Evolutionary conservation across 768 basidiomycete genomes (phyloP).

Genomic region (Mycena indigotica): DNA sequence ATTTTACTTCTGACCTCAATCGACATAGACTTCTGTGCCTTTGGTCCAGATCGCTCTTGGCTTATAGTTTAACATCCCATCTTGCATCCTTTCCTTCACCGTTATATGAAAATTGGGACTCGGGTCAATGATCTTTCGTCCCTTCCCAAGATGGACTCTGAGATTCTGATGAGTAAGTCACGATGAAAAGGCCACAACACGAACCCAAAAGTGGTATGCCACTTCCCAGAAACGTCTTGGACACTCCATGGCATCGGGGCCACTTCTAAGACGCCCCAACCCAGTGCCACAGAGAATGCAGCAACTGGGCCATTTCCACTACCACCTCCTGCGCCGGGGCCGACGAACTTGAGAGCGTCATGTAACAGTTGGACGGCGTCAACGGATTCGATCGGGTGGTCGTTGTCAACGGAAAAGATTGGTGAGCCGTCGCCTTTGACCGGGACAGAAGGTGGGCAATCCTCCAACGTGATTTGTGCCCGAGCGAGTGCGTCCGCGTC

Average conservation of each 20-base stretch:
- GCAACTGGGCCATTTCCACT: conserved; percentile 35
- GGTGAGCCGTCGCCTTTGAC: neutral
- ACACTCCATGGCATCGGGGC: conserved; percentile 54
- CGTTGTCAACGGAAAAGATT: conserved; percentile 7
- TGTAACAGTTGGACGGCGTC: conserved; percentile 55
- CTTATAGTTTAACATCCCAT: conserved; percentile 50
- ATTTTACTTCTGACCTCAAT: too few species aligned
- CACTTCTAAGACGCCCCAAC: conserved; percentile 78
- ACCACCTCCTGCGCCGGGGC: neutral
- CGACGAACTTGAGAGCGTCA: conserved; percentile 35
- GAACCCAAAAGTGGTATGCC: conserved; percentile 59
- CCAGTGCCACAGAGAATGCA: conserved; percentile 25
- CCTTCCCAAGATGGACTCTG: conserved; percentile 60
- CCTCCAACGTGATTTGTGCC: conserved; percentile 37
- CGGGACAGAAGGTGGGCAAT: neutral
- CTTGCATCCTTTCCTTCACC: conserved; percentile 60
- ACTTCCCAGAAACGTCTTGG: conserved; percentile 57
- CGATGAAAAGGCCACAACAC: conserved; percentile 26
- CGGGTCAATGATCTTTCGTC: conserved; percentile 48
- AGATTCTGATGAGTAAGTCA: neutral
- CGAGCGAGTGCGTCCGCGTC: conserved; percentile 49
- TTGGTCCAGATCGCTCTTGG: conserved; percentile 57
- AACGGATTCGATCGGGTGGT: conserved; percentile 26
- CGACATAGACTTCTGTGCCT: conserved; percentile 52
- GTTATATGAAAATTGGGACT: conserved; percentile 63